Evolutionary conservation across 305 asterid genomes (phyloP).

Genomic region (Rubia peregrina): DNA sequence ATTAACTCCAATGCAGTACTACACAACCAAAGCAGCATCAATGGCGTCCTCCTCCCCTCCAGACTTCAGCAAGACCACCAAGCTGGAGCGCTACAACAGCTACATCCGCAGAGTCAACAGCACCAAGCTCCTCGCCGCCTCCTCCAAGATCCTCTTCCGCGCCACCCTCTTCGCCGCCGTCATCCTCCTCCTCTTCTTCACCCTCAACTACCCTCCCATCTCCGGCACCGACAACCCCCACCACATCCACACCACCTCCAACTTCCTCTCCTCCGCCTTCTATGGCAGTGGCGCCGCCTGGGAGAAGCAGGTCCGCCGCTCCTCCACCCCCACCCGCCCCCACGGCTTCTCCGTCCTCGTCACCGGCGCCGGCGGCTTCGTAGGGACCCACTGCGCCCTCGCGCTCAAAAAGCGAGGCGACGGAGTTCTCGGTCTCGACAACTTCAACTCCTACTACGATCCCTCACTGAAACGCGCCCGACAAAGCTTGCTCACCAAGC

Average conservation of each 20-base stretch:
- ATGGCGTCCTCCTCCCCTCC: constrained; percentile 42
- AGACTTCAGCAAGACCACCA: constrained; percentile 57
- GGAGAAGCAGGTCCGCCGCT: constrained; percentile 78
- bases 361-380: constrained; percentile 88
- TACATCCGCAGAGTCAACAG: constrained; percentile 74
- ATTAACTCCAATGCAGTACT: constrained; percentile 45
- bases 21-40: constrained; percentile 15
- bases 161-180: constrained; percentile 65
- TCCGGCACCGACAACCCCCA: constrained; percentile 24
- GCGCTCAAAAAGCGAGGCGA: constrained; percentile 79
- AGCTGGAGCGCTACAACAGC: constrained; percentile 77
- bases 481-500: constrained; percentile 37
- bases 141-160: constrained; percentile 77
- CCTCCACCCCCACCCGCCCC: constrained; percentile 72
- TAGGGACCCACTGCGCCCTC: constrained; percentile 70
- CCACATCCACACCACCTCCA: constrained; percentile 41
- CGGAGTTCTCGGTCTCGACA: constrained; percentile 76
- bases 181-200: constrained; percentile 64
- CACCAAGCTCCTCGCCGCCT: constrained; percentile 73
- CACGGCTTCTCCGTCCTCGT: constrained; percentile 70
- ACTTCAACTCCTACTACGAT: constrained; percentile 80
- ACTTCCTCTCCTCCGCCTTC: constrained; percentile 61
- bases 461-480: constrained; percentile 63
- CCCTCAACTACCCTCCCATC: constrained; percentile 59
- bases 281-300: constrained; percentile 61